These are phyloP conservation scores for Paramecium octaurelia DNA, from an alignment of 73 alveolate genomes.

Conservation along the genomic window DNA sequence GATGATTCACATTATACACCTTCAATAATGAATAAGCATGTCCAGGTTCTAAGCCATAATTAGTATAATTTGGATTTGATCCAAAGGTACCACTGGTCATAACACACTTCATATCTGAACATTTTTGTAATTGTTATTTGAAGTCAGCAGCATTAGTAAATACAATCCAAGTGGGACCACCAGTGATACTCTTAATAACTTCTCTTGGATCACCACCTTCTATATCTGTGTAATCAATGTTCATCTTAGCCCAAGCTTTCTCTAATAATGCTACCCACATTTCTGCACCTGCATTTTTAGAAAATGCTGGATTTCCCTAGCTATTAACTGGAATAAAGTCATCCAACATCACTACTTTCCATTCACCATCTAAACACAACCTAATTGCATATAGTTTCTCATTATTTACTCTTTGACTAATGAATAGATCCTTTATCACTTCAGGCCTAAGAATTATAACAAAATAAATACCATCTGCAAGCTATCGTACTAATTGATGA, in stretches of 20 bases:
- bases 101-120: constrained; percentile 76
- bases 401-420: constrained; percentile 69
- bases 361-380: constrained; percentile 81
- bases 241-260: constrained; percentile 98
- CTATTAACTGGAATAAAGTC: constrained; percentile 89
- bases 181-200: constrained; percentile 85
- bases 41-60: constrained; percentile 81
- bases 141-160: constrained; percentile 74
- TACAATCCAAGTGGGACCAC: constrained; percentile 86
- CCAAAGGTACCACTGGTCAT: constrained; percentile 76
- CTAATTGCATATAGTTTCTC: constrained; percentile 87
- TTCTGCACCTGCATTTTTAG: constrained; percentile 85
- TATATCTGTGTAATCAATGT: constrained; percentile 87
- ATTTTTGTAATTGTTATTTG: constrained; percentile 73
- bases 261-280: constrained; percentile 96
- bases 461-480: constrained; percentile 68
- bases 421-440: constrained; percentile 64
- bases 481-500: constrained; percentile 85
- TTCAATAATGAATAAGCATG: constrained; percentile 44
- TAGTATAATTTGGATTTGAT: constrained; percentile 49
- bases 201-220: constrained; percentile 88
- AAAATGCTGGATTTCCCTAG: constrained; percentile 73
- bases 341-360: constrained; percentile 80
- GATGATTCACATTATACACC: not conserved
- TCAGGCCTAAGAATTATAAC: constrained; percentile 67